A percentile compares a stretch with the other conserved stretches of the same genome.
These are phyloP conservation scores for Ophiocytium majus DNA, from an alignment of 352 stramenopile species.

Conservation along the genomic window DNA sequence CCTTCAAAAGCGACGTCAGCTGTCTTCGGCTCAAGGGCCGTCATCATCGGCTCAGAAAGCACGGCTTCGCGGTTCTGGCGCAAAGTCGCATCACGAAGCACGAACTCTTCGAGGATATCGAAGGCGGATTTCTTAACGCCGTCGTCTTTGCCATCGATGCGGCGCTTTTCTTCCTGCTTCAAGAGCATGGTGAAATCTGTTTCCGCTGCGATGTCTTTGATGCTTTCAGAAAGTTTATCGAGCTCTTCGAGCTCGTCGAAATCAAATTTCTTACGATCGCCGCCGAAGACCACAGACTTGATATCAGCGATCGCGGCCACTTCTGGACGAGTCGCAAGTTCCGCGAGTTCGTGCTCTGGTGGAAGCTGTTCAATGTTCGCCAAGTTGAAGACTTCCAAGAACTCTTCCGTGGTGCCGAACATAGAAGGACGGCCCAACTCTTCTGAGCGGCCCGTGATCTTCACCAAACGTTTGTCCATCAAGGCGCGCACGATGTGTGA, in stretches of 20 bases:
- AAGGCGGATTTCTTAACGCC: neutral
- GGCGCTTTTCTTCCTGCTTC: neutral
- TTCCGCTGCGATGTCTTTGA: neutral
- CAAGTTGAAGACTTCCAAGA: conserved; percentile 8
- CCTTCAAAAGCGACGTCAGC: neutral
- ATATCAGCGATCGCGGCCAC: neutral
- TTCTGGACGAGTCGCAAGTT: neutral
- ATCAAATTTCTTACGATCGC: neutral
- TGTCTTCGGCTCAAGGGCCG: neutral
- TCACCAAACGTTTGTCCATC: neutral
- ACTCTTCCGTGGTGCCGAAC: neutral
- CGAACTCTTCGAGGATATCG: conserved; percentile 15
- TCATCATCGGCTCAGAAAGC: neutral
- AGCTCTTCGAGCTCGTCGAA: neutral
- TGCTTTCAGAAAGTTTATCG: conserved; percentile 3
- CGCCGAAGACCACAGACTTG: conserved; percentile 1
- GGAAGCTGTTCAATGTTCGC: neutral
- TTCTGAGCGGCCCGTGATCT: neutral
- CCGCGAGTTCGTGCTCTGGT: neutral
- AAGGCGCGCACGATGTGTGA: neutral
- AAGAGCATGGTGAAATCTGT: conserved; percentile 8
- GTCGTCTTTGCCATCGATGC: neutral
- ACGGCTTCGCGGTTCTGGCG: neutral
- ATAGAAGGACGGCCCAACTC: neutral
- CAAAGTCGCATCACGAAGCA: neutral